Percentiles rank a stretch among this genome's conserved stretches.
Evolutionary conservation across 2,329 filamentous ascomycete species (phyloP).

Genomic region (Pestalotiopsis sp.): DNA sequence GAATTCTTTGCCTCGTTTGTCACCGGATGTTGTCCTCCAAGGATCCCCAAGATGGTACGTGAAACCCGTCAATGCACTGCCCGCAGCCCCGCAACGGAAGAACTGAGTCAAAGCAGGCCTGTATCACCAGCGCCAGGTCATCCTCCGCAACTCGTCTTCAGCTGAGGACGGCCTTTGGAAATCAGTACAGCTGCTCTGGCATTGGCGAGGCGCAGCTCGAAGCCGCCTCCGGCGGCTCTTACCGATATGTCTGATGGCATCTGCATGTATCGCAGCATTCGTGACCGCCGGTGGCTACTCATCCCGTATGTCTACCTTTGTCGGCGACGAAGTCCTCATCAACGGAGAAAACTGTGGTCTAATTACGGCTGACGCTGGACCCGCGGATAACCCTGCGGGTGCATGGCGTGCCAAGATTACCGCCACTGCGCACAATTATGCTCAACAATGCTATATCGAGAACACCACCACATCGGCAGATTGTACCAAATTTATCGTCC

Average conservation of each 20-base stretch:
- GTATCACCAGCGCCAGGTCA: slow-evolving; percentile 21
- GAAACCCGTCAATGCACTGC: no score
- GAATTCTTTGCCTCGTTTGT: slow-evolving; percentile 17
- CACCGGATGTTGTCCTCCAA: slow-evolving; percentile 17
- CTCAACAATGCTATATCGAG: slow-evolving; percentile 19
- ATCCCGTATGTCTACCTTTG: slow-evolving; percentile 17
- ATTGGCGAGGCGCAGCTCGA: not conserved
- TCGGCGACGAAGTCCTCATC: slow-evolving; percentile 20
- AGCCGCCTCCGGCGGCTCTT: not conserved
- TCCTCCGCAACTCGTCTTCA: slow-evolving; percentile 20
- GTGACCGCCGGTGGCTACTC: slow-evolving; percentile 20
- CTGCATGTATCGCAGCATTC: slow-evolving; percentile 14
- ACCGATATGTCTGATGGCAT: not conserved
- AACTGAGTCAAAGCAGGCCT: not conserved
- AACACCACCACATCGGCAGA: not conserved
- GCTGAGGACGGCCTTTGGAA: slow-evolving; percentile 16
- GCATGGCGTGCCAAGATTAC: not conserved
- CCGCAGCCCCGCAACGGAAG: no score
- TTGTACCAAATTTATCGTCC: not conserved
- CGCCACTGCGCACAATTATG: slow-evolving; percentile 18
- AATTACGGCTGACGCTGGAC: not conserved
- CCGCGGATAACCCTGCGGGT: no score
- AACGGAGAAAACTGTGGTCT: slow-evolving; percentile 13
- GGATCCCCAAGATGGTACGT: not conserved
- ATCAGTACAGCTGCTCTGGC: slow-evolving; percentile 10